Conservation (phyloP, 805 yeast genomes). For the Candida nonsorbophila region DNA sequence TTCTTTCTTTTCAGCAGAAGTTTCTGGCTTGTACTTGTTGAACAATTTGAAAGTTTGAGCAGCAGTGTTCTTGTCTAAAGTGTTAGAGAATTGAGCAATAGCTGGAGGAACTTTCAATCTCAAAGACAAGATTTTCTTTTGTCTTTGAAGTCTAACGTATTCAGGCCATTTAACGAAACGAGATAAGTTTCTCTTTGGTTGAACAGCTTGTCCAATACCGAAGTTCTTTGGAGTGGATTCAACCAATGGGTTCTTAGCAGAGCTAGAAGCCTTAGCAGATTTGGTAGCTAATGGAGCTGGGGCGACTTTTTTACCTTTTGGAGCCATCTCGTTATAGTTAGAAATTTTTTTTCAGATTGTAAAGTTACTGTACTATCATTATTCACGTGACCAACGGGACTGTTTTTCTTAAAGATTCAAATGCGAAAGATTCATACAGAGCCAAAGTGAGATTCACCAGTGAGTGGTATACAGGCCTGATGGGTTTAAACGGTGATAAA, state of each 20-base stretch:
- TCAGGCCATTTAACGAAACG: slow-evolving; percentile 99
- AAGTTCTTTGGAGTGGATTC: slow-evolving; percentile 88
- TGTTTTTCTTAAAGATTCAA: too few species aligned
- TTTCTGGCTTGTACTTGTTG: slow-evolving; percentile 99
- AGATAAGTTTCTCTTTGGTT: slow-evolving; percentile 93
- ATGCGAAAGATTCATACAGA: too few species aligned
- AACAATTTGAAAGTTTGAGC: slow-evolving; percentile 93
- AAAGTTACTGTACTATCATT: too few species aligned
- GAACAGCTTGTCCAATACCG: slow-evolving; percentile 95
- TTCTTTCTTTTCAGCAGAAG: slow-evolving; percentile 96
- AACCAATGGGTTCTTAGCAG: slow-evolving; percentile 73
- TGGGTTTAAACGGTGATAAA: too few species aligned
- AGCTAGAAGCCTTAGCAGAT: slow-evolving; percentile 25
- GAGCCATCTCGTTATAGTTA: too few species aligned
- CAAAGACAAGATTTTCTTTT: slow-evolving; percentile 89
- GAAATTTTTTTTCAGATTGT: too few species aligned
- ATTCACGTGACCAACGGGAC: too few species aligned
- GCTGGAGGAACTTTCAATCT: slow-evolving; percentile 99
- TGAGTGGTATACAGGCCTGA: too few species aligned
- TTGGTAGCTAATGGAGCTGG: slow-evolving; percentile 96
- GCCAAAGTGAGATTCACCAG: too few species aligned
- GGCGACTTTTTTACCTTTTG: slow-evolving; percentile 70
- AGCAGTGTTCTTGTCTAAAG: slow-evolving; percentile 98
- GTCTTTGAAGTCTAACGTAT: slow-evolving; percentile 97
- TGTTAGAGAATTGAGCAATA: slow-evolving; percentile 91